Evolutionary conservation across 176 grass and related monocot genomes (phyloP).

Genomic region (Oryza australiensis): DNA sequence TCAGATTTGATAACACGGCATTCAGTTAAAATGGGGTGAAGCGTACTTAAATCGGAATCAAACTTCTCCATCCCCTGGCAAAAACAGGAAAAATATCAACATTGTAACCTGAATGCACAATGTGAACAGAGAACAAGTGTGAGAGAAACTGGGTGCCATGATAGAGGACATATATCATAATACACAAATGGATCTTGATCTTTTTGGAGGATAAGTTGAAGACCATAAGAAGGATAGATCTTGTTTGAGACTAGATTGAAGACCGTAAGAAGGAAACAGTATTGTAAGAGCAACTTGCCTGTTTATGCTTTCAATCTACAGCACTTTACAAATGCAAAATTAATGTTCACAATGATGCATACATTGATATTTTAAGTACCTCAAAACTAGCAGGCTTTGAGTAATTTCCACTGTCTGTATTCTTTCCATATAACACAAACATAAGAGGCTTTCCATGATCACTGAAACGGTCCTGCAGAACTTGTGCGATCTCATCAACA

Average conservation of each 20-base stretch:
- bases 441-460: constrained; percentile 66
- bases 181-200: not conserved
- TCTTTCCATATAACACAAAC: constrained; percentile 79
- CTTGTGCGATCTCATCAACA: constrained; percentile 76
- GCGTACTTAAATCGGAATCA: constrained; percentile 66
- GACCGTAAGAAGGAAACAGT: not conserved
- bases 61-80: constrained; percentile 83
- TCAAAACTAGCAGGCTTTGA: constrained; percentile 93
- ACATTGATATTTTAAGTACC: constrained; percentile 34
- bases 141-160: not conserved
- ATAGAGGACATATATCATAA: not conserved
- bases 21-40: constrained; percentile 95
- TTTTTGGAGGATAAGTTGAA: not conserved
- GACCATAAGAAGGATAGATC: not conserved
- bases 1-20: constrained; percentile 92
- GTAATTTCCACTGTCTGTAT: constrained; percentile 84
- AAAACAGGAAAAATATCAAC: not conserved
- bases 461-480: constrained; percentile 53
- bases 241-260: not conserved
- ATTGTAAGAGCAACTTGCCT: not conserved
- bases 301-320: not conserved
- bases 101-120: constrained; percentile 13
- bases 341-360: not conserved
- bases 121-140: constrained; percentile 4
- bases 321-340: constrained; percentile 17